Conservation (phyloP, 1,139 yeast genomes). For the Suhomyces ambrosiae region DNA sequence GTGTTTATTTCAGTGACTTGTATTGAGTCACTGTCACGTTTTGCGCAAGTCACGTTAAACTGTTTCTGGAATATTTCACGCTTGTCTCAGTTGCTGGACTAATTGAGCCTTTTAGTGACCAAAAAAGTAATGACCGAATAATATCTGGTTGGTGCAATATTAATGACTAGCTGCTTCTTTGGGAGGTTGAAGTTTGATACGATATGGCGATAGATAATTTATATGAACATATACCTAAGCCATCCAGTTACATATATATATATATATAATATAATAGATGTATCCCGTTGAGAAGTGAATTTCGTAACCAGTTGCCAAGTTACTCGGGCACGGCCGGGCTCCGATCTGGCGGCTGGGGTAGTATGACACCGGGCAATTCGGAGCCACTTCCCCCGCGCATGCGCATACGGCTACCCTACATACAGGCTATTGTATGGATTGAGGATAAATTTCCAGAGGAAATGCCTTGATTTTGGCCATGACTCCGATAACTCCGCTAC, state of each 20-base stretch:
- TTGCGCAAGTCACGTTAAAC: constrained; percentile 4
- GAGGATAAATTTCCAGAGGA: neutral
- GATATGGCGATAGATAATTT: too few relatives aligned
- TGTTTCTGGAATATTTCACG: constrained; percentile 2
- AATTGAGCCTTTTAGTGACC: neutral
- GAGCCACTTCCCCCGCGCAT: neutral
- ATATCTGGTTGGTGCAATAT: too few relatives aligned
- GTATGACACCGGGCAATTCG: neutral
- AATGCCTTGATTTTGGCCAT: neutral
- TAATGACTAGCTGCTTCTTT: too few relatives aligned
- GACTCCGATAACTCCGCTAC: constrained; percentile 10
- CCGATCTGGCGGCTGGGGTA: neutral
- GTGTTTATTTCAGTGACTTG: constrained; percentile 10
- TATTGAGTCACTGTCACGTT: constrained; percentile 14
- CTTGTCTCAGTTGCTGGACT: constrained; percentile 1
- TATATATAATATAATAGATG: too few relatives aligned
- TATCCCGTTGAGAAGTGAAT: too few relatives aligned
- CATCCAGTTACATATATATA: too few relatives aligned
- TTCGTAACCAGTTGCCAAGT: too few relatives aligned
- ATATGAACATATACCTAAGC: too few relatives aligned
- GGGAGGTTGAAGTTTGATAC: too few relatives aligned
- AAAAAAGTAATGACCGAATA: neutral
- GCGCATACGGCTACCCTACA: neutral
- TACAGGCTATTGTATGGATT: neutral
- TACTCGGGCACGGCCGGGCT: neutral